A percentile compares a stretch with the other conserved stretches of the same genome.
These are phyloP conservation scores for Penicillium olsonii DNA, from an alignment of 2,329 filamentous ascomycete genomes.

Conservation along the genomic window DNA sequence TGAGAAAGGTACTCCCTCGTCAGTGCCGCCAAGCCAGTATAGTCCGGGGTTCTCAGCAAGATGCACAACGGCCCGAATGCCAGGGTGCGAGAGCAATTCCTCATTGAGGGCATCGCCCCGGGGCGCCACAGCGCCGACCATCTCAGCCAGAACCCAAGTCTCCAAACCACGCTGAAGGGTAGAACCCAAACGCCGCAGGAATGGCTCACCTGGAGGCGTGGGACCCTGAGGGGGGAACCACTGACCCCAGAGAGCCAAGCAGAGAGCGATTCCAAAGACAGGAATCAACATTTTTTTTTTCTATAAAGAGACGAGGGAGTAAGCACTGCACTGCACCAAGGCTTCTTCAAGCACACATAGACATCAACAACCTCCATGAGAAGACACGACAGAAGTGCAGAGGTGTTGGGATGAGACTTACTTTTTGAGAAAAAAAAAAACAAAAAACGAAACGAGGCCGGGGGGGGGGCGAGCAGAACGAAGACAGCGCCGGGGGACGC, in stretches of 20 bases:
- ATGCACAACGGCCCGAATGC: background rate
- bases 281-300: slow-evolving; percentile 24
- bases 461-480: background rate
- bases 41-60: background rate
- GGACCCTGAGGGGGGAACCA: slow-evolving; percentile 24
- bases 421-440: background rate
- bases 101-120: background rate
- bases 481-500: slow-evolving; percentile 1
- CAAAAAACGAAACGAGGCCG: background rate
- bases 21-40: background rate
- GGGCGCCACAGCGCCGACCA: slow-evolving; percentile 8
- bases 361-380: background rate
- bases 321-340: background rate
- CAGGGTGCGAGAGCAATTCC: background rate
- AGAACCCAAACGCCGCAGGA: slow-evolving; percentile 17
- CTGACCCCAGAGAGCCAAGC: slow-evolving; percentile 27
- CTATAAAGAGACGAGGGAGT: background rate
- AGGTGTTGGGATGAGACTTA: background rate
- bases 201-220: slow-evolving; percentile 19
- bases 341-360: background rate
- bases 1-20: background rate
- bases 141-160: slow-evolving; percentile 17
- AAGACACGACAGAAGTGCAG: background rate
- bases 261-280: slow-evolving; percentile 21
- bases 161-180: slow-evolving; percentile 15